Percentiles rank a stretch among this genome's conserved stretches.
These are phyloP conservation scores for Solanum hybrid DNA, from an alignment of 305 asterid species.

Conservation along the genomic window DNA sequence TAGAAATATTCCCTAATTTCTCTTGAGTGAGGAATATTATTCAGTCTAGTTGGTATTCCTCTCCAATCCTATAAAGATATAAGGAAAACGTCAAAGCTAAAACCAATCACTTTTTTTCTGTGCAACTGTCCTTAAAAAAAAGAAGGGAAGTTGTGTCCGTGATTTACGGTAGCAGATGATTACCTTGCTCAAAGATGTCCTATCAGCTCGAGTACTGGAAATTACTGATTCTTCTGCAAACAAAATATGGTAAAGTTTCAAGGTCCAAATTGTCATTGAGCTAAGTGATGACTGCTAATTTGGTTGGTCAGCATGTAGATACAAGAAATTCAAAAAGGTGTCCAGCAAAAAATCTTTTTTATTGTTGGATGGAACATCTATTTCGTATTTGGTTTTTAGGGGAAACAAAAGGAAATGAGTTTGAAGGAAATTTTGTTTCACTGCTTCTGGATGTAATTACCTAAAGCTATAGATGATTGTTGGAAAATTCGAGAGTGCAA, in stretches of 20 bases:
- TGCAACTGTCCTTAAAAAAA: neutral
- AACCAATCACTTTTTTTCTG: neutral
- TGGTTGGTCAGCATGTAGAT: neutral
- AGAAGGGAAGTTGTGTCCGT: neutral
- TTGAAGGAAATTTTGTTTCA: neutral
- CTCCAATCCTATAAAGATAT: conserved; percentile 65
- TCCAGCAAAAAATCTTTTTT: neutral
- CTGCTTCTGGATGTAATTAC: neutral
- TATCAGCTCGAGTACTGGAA: conserved; percentile 19
- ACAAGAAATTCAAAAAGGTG: neutral
- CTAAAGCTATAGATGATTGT: neutral
- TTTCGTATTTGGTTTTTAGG: neutral
- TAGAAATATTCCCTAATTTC: conserved; percentile 89
- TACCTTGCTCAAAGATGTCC: conserved; percentile 45
- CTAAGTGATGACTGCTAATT: neutral
- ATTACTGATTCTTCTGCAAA: conserved; percentile 32
- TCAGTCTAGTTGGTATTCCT: conserved; percentile 88
- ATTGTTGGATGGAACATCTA: neutral
- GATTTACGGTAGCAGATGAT: neutral
- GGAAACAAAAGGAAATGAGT: neutral
- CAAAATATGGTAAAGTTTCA: conserved; percentile 18
- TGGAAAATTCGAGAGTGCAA: neutral
- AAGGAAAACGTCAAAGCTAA: conserved; percentile 2
- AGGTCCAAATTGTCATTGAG: neutral
- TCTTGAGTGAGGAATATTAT: conserved; percentile 93